Base-by-base conservation (phyloP, 164 flowering plant genomes). In the Piper betle region DNA sequence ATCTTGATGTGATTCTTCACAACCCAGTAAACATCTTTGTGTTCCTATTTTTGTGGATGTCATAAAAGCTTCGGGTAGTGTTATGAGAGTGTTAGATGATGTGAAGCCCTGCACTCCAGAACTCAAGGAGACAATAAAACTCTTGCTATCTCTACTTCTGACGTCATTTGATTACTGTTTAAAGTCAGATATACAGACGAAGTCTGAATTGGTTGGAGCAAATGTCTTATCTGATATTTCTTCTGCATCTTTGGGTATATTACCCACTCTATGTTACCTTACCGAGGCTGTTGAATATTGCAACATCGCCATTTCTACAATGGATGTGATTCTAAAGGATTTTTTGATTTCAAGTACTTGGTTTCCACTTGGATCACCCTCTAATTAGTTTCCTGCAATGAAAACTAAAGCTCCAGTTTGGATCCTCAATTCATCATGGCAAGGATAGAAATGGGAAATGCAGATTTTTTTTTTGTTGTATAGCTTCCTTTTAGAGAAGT, bases 331-430 rank as follows among this genome's bases (percentile, higher is more conserved):
- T 70, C 72, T 84, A 41, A 80, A 71, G 74, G 65, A 70, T 50
- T 81, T 81, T 59, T 69, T 77, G 73, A 74, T 82, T 48, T 76
- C 87, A 16, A 66, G 61, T 38, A 78, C 92, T 13, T 90, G 99
- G 99, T 76, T 88, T 63, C 97, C 99, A 16, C 63, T n/a, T 93
- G 62, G 65, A 90, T 52, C 84, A 78, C 66, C 75, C 77, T 65
- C 84, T 84, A 74, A 81, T 93, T 19, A 80, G 56, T 5, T 53
- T 87, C 64, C 90, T 72, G 65, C 66, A 67, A 62, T 52, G 88
- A 58, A 64, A 86, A 65, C 74, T 61, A 58, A 81, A 75, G 71
- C 87, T 93, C 65, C 85, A 79, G n/a, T n/a, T n/a, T n/a, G n/a
- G n/a, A n/a, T n/a, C n/a, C n/a, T n/a, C n/a, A n/a, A n/a, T n/a